phyloP scores from a whole-genome alignment of 305 asterid species.

The Nicotiana rustica region DNA sequence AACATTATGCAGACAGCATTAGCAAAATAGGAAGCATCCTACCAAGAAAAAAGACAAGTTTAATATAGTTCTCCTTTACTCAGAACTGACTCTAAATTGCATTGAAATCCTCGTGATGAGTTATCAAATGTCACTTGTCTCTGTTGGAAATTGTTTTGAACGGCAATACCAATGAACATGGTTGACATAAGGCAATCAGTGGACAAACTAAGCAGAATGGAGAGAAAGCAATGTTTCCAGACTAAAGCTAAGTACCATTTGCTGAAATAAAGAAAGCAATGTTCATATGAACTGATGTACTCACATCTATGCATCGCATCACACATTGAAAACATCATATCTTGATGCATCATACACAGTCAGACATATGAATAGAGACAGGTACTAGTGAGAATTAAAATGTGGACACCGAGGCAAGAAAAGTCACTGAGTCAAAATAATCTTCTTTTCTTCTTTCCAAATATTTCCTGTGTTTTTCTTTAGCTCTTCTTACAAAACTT shows the following conservation, averaged over 20 bases:
- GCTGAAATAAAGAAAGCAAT: no score
- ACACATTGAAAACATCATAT: no score
- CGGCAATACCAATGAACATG: no score
- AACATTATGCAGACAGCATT: neutral
- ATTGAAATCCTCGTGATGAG: neutral
- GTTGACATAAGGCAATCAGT: no score
- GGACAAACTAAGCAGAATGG: no score
- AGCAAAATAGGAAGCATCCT: neutral
- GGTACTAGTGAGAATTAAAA: neutral
- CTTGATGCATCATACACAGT: neutral
- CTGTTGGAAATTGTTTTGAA: neutral
- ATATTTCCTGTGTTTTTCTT: neutral
- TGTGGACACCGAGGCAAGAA: neutral
- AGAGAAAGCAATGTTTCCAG: no score
- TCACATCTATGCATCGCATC: neutral
- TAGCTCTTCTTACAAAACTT: neutral
- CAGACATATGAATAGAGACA: neutral
- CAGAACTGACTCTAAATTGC: neutral
- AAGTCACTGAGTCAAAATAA: neutral
- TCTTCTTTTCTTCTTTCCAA: constrained; percentile 14
- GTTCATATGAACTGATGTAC: constrained; percentile 10
- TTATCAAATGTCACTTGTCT: neutral
- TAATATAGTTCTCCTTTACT: neutral
- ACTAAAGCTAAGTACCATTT: no score
- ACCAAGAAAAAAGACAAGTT: neutral